Conservation (phyloP, 306 rosid species). For the Trifolium fragiferum region DNA sequence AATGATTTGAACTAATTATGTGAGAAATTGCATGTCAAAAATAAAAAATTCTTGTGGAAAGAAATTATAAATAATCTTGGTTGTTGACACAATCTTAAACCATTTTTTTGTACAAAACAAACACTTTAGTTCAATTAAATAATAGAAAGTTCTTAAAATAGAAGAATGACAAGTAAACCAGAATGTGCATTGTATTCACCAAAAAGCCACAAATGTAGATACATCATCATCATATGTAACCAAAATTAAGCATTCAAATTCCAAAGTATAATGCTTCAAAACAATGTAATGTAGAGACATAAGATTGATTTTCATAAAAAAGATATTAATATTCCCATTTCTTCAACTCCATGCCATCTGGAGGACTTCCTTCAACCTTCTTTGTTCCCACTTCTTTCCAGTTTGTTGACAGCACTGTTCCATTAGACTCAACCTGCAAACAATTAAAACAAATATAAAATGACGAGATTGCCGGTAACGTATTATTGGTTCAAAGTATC, state of each 20-base stretch:
- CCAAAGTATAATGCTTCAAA: conserved; percentile 37
- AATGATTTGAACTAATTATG: too few species aligned
- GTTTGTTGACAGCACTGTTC: conserved; percentile 91
- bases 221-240: not conserved
- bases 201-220: not conserved
- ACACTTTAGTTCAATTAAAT: not conserved
- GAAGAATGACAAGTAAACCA: not conserved
- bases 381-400: conserved; percentile 96
- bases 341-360: conserved; percentile 96
- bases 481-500: not conserved
- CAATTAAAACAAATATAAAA: not conserved
- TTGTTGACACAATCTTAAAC: too few species aligned
- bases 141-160: not conserved
- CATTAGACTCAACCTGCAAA: conserved; percentile 82
- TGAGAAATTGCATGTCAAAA: too few species aligned
- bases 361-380: conserved; percentile 97
- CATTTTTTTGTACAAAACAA: not conserved
- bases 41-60: too few species aligned
- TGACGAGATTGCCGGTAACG: not conserved
- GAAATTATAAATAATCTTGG: too few species aligned
- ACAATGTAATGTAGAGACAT: conserved; percentile 5
- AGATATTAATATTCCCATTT: conserved; percentile 71
- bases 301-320: not conserved
- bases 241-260: conserved; percentile 23
- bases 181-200: conserved; percentile 28